Conservation (phyloP, 2,329 filamentous ascomycete species). For the Trichoderma sp. region DNA sequence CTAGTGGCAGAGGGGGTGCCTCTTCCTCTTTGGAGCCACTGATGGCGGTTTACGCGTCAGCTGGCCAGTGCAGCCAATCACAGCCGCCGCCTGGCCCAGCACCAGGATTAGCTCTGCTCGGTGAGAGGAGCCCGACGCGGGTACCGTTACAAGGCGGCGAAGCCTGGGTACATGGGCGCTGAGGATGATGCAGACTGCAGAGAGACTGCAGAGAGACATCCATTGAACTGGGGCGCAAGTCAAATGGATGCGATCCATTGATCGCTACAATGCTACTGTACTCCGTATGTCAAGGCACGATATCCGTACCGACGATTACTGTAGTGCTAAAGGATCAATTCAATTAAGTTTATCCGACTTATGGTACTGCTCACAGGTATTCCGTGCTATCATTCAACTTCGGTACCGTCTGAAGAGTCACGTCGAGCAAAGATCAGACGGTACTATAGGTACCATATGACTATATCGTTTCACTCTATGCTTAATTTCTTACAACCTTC, state of each 20-base stretch:
- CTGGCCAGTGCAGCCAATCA: constrained; percentile 33
- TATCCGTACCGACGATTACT: not conserved
- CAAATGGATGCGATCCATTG: not conserved
- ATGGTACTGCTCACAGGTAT: not conserved
- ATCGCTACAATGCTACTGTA: not conserved
- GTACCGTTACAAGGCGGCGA: constrained; percentile 30
- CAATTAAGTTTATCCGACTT: not conserved
- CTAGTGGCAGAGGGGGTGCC: constrained; percentile 21
- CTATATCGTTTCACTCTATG: not conserved
- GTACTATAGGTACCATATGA: not conserved
- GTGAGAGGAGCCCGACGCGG: constrained; percentile 19
- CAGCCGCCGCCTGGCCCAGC: constrained; percentile 18
- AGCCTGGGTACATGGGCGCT: constrained; percentile 15
- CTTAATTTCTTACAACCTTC: not conserved
- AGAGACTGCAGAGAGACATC: not conserved
- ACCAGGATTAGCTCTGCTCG: constrained; percentile 25
- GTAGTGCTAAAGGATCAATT: not conserved
- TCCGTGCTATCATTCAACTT: not conserved
- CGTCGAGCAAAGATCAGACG: not conserved
- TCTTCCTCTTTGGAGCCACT: constrained; percentile 18
- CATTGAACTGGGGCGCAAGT: not conserved
- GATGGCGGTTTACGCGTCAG: constrained; percentile 41
- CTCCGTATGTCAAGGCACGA: not conserved
- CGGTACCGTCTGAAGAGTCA: not conserved
- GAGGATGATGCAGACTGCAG: not conserved